Conservation (phyloP, 176 grass and related monocot genomes). For the Poa annua region DNA sequence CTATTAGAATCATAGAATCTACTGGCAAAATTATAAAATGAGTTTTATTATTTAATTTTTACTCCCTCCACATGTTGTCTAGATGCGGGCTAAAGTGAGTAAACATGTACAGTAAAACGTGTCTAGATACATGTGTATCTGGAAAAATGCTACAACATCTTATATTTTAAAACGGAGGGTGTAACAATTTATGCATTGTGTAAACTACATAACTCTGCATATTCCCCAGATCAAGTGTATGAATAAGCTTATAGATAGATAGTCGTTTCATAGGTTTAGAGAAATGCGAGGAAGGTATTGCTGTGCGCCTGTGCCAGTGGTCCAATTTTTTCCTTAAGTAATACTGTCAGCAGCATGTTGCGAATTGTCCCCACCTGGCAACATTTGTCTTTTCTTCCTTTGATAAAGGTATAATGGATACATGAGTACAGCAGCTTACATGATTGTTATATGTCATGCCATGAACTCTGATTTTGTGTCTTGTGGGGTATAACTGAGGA, state of each 20-base stretch:
- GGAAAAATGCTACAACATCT: too few relatives aligned
- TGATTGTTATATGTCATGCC: slow-evolving; percentile 15
- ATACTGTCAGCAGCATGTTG: background rate
- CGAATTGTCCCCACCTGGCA: slow-evolving; percentile 16
- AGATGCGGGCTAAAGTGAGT: too few relatives aligned
- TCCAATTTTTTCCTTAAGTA: slow-evolving; percentile 4
- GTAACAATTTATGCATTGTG: slow-evolving; percentile 1
- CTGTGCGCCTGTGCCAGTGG: background rate
- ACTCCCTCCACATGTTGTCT: too few relatives aligned
- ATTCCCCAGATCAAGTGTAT: slow-evolving; percentile 10
- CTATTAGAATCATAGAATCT: background rate
- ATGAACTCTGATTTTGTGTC: slow-evolving; percentile 12
- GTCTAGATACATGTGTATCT: too few relatives aligned
- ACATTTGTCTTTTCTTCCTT: slow-evolving; percentile 16
- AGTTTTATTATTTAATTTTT: slow-evolving; percentile 4
- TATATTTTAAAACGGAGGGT: too few relatives aligned
- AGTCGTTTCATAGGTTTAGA: background rate
- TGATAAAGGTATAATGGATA: slow-evolving; percentile 10
- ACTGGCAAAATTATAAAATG: background rate
- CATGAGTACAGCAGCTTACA: slow-evolving; percentile 26
- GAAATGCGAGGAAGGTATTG: slow-evolving; percentile 15
- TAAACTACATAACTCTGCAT: background rate
- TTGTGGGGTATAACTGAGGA: slow-evolving; percentile 15
- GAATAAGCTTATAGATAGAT: background rate
- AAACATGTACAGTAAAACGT: too few relatives aligned